Percentiles rank a stretch among this genome's conserved stretches.
These are phyloP conservation scores for Trichoderma harzianum DNA, from an alignment of 2,329 filamentous ascomycete species.

Conservation along the genomic window DNA sequence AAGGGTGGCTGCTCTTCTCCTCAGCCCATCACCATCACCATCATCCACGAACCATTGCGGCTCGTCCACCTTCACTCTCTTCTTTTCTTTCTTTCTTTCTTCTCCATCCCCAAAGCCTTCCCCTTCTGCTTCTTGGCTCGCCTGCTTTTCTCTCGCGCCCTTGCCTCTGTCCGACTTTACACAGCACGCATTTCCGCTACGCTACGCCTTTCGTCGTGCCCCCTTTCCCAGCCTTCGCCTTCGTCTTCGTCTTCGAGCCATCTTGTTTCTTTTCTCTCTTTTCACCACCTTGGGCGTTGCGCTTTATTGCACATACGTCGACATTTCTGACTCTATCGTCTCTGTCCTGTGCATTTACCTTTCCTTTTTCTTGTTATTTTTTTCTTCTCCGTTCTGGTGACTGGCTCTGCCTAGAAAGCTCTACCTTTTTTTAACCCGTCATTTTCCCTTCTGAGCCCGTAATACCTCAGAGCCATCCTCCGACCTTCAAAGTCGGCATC, in stretches of 20 bases:
- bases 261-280: constrained; percentile 22
- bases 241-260: constrained; percentile 24
- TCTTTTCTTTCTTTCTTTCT: constrained; percentile 29
- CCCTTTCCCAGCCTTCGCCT: constrained; percentile 31
- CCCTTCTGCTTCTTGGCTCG: constrained; percentile 31
- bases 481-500: constrained; percentile 20
- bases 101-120: constrained; percentile 24
- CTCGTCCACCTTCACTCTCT: constrained; percentile 23
- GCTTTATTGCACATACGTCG: constrained; percentile 26
- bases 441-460: constrained; percentile 27
- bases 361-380: constrained; percentile 28
- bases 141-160: constrained; percentile 25
- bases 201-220: constrained; percentile 25
- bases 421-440: constrained; percentile 28
- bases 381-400: constrained; percentile 26
- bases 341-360: constrained; percentile 28
- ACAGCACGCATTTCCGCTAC: constrained; percentile 21
- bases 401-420: constrained; percentile 20
- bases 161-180: constrained; percentile 23
- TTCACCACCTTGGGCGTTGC: constrained; percentile 25
- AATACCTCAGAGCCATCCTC: constrained; percentile 26
- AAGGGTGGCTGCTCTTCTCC: constrained; percentile 15
- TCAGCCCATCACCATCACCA: constrained; percentile 16
- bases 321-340: constrained; percentile 26
- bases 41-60: constrained; percentile 15